These are phyloP conservation scores for Hysterium pulicare DNA, from an alignment of 2,329 filamentous ascomycete species.

Conservation along the genomic window DNA sequence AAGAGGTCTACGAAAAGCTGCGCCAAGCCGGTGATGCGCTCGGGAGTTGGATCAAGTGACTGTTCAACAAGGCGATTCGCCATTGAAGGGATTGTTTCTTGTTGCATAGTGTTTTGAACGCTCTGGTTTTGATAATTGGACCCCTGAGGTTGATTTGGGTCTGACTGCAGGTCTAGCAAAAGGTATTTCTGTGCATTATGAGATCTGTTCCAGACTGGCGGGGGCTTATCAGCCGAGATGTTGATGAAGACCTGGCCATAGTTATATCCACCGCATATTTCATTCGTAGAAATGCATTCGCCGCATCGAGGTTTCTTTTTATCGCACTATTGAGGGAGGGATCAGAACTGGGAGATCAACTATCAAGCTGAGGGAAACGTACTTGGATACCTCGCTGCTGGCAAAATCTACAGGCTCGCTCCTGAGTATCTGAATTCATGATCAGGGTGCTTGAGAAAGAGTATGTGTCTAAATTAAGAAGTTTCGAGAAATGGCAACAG, in stretches of 20 bases:
- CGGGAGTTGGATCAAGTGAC: slow-evolving; percentile 8
- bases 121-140: neutral
- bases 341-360: too few species aligned
- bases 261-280: slow-evolving; percentile 18
- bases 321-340: slow-evolving; percentile 14
- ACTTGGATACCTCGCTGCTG: slow-evolving; percentile 12
- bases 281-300: slow-evolving; percentile 14
- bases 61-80: slow-evolving; percentile 2
- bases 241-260: slow-evolving; percentile 21
- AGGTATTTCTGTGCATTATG: slow-evolving; percentile 20
- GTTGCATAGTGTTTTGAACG: neutral
- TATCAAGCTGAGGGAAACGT: slow-evolving; percentile 1
- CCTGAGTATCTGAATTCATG: neutral
- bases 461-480: too few species aligned
- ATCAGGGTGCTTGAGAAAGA: neutral
- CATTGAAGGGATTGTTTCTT: slow-evolving; percentile 6
- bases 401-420: slow-evolving; percentile 14
- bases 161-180: slow-evolving; percentile 16
- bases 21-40: slow-evolving; percentile 10
- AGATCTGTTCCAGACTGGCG: slow-evolving; percentile 17
- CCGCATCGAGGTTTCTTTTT: slow-evolving; percentile 19
- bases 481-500: too few species aligned
- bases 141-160: slow-evolving; percentile 5
- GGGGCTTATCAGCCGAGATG: slow-evolving; percentile 13
- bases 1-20: slow-evolving; percentile 18